Conservation (phyloP, 306 rosid species). For the Phaseolus lunatus region DNA sequence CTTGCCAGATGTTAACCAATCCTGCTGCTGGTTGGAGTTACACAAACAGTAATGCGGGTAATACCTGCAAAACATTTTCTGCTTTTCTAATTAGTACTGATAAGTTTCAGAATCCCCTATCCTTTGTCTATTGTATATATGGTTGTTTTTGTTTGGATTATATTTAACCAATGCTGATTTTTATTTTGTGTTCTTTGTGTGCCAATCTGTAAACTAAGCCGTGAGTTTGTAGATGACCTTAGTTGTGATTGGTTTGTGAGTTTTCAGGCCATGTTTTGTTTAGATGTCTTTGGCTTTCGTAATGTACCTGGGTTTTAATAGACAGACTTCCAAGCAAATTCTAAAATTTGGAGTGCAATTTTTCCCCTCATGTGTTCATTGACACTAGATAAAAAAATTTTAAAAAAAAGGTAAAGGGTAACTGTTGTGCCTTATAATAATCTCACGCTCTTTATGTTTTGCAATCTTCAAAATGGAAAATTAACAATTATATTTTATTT, state of each 20-base stretch:
- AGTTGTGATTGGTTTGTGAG: slow-evolving; percentile 39
- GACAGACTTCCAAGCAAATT: background rate
- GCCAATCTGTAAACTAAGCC: slow-evolving; percentile 31
- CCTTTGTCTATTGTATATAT: slow-evolving; percentile 43
- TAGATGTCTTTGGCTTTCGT: slow-evolving; percentile 36
- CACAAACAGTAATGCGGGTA: slow-evolving; percentile 26
- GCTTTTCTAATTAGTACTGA: slow-evolving; percentile 33
- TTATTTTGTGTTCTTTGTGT: slow-evolving; percentile 33
- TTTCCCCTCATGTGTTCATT: background rate
- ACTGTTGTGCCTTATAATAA: background rate
- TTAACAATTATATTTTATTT: background rate
- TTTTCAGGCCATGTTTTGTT: slow-evolving; percentile 33
- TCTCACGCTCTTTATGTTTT: background rate
- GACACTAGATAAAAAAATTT: no score
- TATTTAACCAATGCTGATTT: slow-evolving; percentile 34
- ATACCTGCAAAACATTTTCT: slow-evolving; percentile 35
- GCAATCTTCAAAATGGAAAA: background rate
- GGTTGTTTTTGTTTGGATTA: slow-evolving; percentile 43
- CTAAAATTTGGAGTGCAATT: slow-evolving; percentile 1
- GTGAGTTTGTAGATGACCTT: slow-evolving; percentile 41
- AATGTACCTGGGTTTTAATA: slow-evolving; percentile 16
- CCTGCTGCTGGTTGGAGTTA: slow-evolving; percentile 34
- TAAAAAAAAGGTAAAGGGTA: no score
- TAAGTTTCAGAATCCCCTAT: slow-evolving; percentile 36
- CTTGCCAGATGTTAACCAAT: slow-evolving; percentile 40